Percentiles rank a stretch among this genome's conserved stretches.
Evolutionary conservation across 106 monocot species (phyloP).

Genomic region (Allium sativum): DNA sequence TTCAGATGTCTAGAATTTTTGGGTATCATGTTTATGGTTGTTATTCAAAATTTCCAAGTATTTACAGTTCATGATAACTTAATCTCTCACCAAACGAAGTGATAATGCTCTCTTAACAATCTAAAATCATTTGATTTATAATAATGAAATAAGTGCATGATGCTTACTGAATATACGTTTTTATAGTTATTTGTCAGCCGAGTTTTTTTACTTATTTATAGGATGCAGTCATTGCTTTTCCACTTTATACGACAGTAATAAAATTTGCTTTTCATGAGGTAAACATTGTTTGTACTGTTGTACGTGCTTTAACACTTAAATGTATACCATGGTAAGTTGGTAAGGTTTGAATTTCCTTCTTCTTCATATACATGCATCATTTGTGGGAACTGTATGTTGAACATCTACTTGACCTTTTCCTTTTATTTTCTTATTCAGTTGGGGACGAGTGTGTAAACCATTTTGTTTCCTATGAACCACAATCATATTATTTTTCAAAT

Average conservation of each 20-base stretch:
- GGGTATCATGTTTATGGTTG: no score
- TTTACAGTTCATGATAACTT: not conserved
- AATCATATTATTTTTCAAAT: conserved; percentile 69
- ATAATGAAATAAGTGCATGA: no score
- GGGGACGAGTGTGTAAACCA: conserved; percentile 78
- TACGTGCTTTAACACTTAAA: conserved; percentile 97
- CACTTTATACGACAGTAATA: conserved; percentile 76
- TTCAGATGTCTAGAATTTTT: no score
- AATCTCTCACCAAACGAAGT: no score
- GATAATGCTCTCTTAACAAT: no score
- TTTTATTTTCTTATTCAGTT: conserved; percentile 45
- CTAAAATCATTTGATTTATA: no score
- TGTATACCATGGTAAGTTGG: conserved; percentile 98
- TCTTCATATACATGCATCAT: not conserved
- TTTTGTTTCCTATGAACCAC: conserved; percentile 44
- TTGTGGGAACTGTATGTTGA: no score
- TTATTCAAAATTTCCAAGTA: not conserved
- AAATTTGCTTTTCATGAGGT: conserved; percentile 88
- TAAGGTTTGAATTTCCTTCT: conserved; percentile 38
- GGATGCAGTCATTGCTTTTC: conserved; percentile 83
- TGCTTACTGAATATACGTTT: no score
- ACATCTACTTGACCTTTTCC: not conserved
- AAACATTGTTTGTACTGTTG: conserved; percentile 83
- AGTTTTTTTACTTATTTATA: conserved; percentile 13
- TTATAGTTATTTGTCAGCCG: not conserved